phyloP scores from a whole-genome alignment of 768 basidiomycete species.

The Tephrocybe sp. region DNA sequence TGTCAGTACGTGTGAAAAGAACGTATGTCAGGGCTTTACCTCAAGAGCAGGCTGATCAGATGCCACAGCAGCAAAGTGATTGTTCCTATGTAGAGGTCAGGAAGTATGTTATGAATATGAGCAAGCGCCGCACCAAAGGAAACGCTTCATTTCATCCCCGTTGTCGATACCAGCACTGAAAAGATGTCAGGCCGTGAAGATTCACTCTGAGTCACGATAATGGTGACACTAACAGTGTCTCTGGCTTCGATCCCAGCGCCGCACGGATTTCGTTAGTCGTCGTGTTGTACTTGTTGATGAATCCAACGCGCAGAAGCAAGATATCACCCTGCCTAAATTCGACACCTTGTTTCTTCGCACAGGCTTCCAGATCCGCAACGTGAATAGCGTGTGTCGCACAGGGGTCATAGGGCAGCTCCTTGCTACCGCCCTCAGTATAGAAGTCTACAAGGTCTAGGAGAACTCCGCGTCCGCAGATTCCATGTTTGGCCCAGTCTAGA shows the following conservation, averaged over 20 bases:
- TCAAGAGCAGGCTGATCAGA: conserved; percentile 68
- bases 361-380: conserved; percentile 51
- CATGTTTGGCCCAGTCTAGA: conserved; percentile 68
- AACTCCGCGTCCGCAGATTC: conserved; percentile 68
- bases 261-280: conserved; percentile 43
- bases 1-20: conserved; percentile 2
- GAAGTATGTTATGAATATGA: not conserved
- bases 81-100: conserved; percentile 46
- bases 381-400: conserved; percentile 54
- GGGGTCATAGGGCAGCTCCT: conserved; percentile 57
- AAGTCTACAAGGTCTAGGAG: conserved; percentile 63
- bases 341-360: conserved; percentile 58
- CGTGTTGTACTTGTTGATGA: conserved; percentile 53
- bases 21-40: conserved; percentile 29
- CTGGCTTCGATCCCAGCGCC: conserved; percentile 35
- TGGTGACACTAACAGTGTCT: conserved; percentile 48
- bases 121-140: conserved; percentile 48
- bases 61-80: conserved; percentile 68
- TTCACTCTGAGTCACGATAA: not conserved
- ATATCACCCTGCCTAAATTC: conserved; percentile 60
- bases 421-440: conserved; percentile 35
- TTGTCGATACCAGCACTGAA: conserved; percentile 65
- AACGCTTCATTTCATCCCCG: conserved; percentile 66
- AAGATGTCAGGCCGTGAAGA: not conserved
- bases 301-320: conserved; percentile 57